A percentile compares a stretch with the other conserved stretches of the same genome.
Conservation (phyloP, 305 asterid genomes). For the Solanum chacoense region DNA sequence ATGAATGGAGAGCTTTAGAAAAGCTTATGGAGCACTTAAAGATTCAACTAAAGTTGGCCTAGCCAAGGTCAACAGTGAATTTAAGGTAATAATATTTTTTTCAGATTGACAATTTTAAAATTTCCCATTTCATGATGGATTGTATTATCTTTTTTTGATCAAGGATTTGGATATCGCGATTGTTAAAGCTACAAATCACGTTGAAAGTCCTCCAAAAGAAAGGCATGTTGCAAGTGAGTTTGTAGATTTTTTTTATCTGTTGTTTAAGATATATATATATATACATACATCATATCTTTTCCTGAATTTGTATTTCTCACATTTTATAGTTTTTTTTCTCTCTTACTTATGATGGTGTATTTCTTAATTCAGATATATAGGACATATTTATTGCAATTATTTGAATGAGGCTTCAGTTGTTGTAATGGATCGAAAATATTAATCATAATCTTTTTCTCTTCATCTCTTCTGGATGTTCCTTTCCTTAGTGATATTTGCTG, state of each 20-base stretch:
- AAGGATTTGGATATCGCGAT: slow-evolving; percentile 95
- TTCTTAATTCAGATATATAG: not conserved
- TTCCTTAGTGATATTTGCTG: slow-evolving; percentile 50
- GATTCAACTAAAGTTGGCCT: slow-evolving; percentile 91
- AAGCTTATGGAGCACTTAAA: slow-evolving; percentile 92
- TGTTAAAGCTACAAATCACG: slow-evolving; percentile 88
- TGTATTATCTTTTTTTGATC: not conserved
- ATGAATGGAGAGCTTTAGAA: slow-evolving; percentile 89
- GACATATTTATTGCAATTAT: not conserved
- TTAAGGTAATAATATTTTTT: slow-evolving; percentile 41
- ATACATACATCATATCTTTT: not conserved
- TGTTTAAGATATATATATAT: not conserved
- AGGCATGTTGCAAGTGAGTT: slow-evolving; percentile 78
- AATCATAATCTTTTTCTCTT: not conserved
- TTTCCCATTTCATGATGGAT: not conserved
- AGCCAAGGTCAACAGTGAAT: slow-evolving; percentile 86
- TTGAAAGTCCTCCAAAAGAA: slow-evolving; percentile 79
- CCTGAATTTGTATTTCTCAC: not conserved
- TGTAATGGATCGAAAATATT: not conserved
- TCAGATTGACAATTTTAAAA: not conserved
- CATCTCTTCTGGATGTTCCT: not conserved
- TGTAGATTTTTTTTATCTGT: not conserved
- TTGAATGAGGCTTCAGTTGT: not conserved
- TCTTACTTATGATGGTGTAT: not conserved
- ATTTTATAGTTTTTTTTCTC: not conserved